A percentile compares a stretch with the other conserved stretches of the same genome.
These are phyloP conservation scores for Aspergillus quadrilineatus DNA, from an alignment of 2,329 filamentous ascomycete genomes.

Conservation along the genomic window DNA sequence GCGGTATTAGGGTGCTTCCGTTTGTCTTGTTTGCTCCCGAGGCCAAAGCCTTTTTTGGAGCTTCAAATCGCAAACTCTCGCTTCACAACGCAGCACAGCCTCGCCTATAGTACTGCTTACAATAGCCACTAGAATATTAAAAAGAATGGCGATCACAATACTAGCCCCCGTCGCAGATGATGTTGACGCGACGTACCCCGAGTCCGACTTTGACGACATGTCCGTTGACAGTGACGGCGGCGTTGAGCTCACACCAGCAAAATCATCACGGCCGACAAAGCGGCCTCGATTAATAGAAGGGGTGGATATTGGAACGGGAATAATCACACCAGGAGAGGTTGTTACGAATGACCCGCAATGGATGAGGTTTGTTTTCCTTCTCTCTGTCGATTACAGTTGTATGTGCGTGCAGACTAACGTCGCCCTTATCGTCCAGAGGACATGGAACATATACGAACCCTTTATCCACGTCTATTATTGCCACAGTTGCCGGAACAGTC, in stretches of 20 bases:
- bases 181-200: constrained; percentile 30
- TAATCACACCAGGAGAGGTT: constrained; percentile 84
- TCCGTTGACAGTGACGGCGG: constrained; percentile 49
- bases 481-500: constrained; percentile 85
- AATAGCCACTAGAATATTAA: too few species aligned
- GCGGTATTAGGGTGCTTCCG: neutral
- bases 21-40: constrained; percentile 23
- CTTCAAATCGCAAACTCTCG: constrained; percentile 4
- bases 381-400: too few species aligned
- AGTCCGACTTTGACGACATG: constrained; percentile 52
- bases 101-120: neutral
- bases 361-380: constrained; percentile 61
- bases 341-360: constrained; percentile 93
- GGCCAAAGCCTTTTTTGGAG: constrained; percentile 15
- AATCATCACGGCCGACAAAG: constrained; percentile 38
- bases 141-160: constrained; percentile 59
- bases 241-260: constrained; percentile 30
- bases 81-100: neutral
- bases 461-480: constrained; percentile 67
- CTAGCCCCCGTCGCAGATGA: constrained; percentile 50
- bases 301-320: constrained; percentile 40
- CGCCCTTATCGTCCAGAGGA: constrained; percentile 56
- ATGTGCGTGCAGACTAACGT: constrained; percentile 31
- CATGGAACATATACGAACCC: constrained; percentile 82
- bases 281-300: constrained; percentile 33